Base-by-base conservation (phyloP, 345 rosid species). In the Iberis pinnata region DNA sequence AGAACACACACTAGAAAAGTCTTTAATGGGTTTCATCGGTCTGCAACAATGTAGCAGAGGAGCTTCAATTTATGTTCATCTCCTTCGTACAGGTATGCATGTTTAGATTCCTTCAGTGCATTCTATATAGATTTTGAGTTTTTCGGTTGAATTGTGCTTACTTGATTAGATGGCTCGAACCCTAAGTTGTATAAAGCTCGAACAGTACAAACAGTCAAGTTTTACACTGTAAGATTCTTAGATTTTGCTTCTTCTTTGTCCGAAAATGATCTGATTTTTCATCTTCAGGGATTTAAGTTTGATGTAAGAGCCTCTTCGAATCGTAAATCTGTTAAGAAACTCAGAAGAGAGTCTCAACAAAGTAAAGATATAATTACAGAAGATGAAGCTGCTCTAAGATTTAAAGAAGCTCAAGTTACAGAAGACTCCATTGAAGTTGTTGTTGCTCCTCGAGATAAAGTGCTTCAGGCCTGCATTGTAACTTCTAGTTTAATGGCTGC, bases 401-500 rank as follows among this genome's bases (percentile, higher is more conserved):
- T 39, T 68, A 70, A 47, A 26, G 26, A 27, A 61, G 62, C 18
- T 58, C 61, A 53, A 5, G 65, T 56, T 57, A 54, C 60, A 26
- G 58, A 44, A 42, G 57, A 39, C 44, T 61, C 73, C 2, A 27
- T 40, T 42, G 45, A 46, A 16, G 15, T 70, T 13, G 56, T 48
- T 15, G 35, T 64, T 12, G 75, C 89, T 70, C 71, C 88, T 4
- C 77, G 93, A 61, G 70, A 75, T 47, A 72, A 71, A 63, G 96
- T 88, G 58, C 89, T 92, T 72, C 80, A 72, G 63, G 85, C 96
- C 0, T 92, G 98, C 44, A 56, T 63, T 7, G 47, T 78, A 60
- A 84, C 96, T 45, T 88, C 93, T 14, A 93, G 89, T 27, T 64
- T 75, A 12, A 70, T 92, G 49, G 75, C 88, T 67, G 86, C 80